Base-by-base conservation (phyloP, 768 basidiomycete genomes). In the Amylocystis lapponica region DNA sequence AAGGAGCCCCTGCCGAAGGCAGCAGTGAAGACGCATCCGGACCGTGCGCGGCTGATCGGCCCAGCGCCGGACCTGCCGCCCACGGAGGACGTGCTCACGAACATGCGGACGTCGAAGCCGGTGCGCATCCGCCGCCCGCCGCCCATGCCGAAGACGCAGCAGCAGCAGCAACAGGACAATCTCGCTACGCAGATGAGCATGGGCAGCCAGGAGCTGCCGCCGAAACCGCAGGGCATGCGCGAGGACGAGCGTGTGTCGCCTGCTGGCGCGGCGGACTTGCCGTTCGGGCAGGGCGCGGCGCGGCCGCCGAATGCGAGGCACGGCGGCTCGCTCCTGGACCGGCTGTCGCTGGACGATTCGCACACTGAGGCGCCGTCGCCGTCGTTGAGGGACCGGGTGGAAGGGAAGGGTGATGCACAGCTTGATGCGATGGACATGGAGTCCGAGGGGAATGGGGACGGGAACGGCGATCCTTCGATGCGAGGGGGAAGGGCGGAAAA, bases 331-430 rank as follows among this genome's bases (percentile, higher is more conserved):
- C 49, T 72, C 14, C 45, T 72, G 20, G 70, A 71, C 21, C 62
- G 70, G 22, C 49, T 72, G 33, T 57, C 54, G 10, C 43, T 67
- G 13, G 56, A 58, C 22, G 46, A 46, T 26, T 25, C 36, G 2
- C 57, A 36, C 40, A 22, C 50, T 44, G 7, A 3, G 13, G 16
- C 26, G 17, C 27, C 39, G 13, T 21, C 49, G 50, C 37, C 48
- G 7, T 61, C 68, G 4, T 44, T 71, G 40, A 54, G 64, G 4
- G 69, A 70, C 0, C 56, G 69, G 12, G 66, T 70, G n/a, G 65
- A 70, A 36, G 22, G 64, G 23, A 59, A 61, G 1, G 22, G 38
- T 17, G 46, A 50, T 12, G 36, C 36, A 14, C 30, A n/a, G 25
- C 47, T 44, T n/a, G 66, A 68, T 2, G 45, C 39, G 13, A 30